Evolutionary conservation across 83 land plant genomes (phyloP), one percentile per base, ranked within the genome.

Genomic region (Isoetes engelmannii): DNA sequence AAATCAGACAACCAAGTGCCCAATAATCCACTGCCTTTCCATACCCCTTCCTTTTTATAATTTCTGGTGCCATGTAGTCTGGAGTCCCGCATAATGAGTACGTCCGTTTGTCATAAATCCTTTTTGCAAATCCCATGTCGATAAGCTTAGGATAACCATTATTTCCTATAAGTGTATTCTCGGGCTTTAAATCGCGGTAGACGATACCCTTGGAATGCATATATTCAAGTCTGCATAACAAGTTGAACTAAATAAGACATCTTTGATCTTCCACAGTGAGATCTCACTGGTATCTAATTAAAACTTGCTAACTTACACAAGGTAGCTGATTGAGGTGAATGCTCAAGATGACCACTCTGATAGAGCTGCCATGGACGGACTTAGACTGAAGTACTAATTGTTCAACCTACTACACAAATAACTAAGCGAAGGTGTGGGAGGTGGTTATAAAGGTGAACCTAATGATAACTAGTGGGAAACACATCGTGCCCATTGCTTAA

Each of bases 81-180:
- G 78, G 78, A 7, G 78, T 75, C 12, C 78, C 78, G 62, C 78
- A 75, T 74, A 75, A 70, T 47, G 78, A 75, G 67, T 62, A 75
- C 6, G 78, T 75, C 9, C 74, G 74, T 15, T 74, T 74, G 46
- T 75, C 70, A 53, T 75, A 61, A 44, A 75, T 63, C 10, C 75
- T 60, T 43, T 75, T 75, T 18, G 78, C 78, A 70, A 75, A 74
- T 18, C 78, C 78, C 78, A 75, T 75, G 42, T 75, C 78, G 46
- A 75, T 75, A 4, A 75, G 74, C 49, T 70, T 75, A 44, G 78
- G 78, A 58, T 75, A 75, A 37, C 78, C 78, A 37, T 75, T 75
- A 37, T 75, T 74, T 44, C 68, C 78, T 51, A 75, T 75, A 54
- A 75, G 65, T n/a, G 78, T 75, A 54, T 75, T 75, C 46, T 75